phyloP scores from a whole-genome alignment of 352 stramenopile genomes.

The Pythium inflatum region DNA sequence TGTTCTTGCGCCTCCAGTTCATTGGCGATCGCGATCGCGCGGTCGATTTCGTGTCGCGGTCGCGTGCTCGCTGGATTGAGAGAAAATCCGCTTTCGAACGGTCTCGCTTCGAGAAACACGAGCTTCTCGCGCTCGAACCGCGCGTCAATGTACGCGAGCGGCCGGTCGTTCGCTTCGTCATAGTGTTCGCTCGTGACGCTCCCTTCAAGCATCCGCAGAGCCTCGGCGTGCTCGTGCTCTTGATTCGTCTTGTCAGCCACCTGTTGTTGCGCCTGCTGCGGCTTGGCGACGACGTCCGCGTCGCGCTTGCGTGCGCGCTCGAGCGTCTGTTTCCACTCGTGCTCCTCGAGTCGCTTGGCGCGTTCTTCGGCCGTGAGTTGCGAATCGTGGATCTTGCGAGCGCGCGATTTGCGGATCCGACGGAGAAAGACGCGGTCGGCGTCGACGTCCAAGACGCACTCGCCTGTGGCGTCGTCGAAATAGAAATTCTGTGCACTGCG shows the following conservation, averaged over 20 bases:
- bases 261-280: constrained; percentile 32
- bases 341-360: constrained; percentile 48
- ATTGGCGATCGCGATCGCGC: constrained; percentile 38
- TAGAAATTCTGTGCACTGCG: constrained; percentile 64
- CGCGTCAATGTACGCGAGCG: constrained; percentile 64
- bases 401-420: constrained; percentile 31
- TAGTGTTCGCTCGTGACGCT: constrained; percentile 65
- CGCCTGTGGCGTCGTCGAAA: constrained; percentile 63
- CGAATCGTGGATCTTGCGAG: constrained; percentile 24
- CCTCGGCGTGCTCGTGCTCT: constrained; percentile 39
- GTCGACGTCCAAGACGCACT: constrained; percentile 64
- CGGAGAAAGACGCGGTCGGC: constrained; percentile 44
- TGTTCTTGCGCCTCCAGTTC: constrained; percentile 57
- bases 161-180: constrained; percentile 37
- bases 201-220: constrained; percentile 48
- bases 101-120: constrained; percentile 50
- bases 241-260: constrained; percentile 22
- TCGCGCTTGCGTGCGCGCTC: constrained; percentile 53
- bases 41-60: constrained; percentile 48
- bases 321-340: constrained; percentile 68
- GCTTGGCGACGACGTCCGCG: constrained; percentile 25
- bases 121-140: constrained; percentile 59
- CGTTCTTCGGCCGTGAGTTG: constrained; percentile 33
- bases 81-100: constrained; percentile 49
- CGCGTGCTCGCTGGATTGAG: constrained; percentile 36